Evolutionary conservation across 306 rosid genomes (phyloP), one percentile per base, ranked within the genome.

Genomic region (Fragaria ananassa): DNA sequence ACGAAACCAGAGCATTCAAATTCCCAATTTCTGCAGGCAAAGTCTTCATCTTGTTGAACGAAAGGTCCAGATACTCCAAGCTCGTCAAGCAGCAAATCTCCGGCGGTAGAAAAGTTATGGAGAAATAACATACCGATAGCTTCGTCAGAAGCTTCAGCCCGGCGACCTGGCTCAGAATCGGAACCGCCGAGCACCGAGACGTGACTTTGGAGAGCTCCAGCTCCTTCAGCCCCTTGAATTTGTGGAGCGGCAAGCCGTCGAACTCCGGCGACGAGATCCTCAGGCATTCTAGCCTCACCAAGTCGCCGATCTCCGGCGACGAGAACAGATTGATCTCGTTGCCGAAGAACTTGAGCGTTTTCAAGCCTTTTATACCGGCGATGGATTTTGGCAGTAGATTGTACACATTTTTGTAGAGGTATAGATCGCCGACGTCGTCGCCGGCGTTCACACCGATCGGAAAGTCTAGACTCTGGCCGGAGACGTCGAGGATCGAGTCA

Each of bases 151-250:
- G 79, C 78, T 86, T 88, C 15, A 96, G 97, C 67, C 86, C 91
- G 31, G 93, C 85, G 81, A 96, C 86, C 80, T 92, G 90, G 42
- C 90, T 78, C 71, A 96, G 74, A 41, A 91, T 89, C 6, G 90
- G 93, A 67, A 92, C 87, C 19, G 97, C 89, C 34, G 98, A 92
- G 72, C 97, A 92, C 42, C 95, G 84, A 0, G 93, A 87, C 27
- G 96, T 97, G 58, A 86, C 88, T 77, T 85, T 96, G 15, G 97
- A 88, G 44, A 96, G 91, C 84, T 96, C 96, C 18, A 96, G 97
- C 88, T 91, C 96, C 83, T 89, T 96, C 86, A 96, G 82, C 72
- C 83, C 87, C 66, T 83, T 78, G 76, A 96, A 81, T 70, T 79
- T 82, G 63, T 87, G 83, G 80, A 92, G 82, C 2, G 87, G 91